These are phyloP conservation scores for Rhynchosporium agropyri DNA, from an alignment of 2,329 filamentous ascomycete species.

Conservation along the genomic window DNA sequence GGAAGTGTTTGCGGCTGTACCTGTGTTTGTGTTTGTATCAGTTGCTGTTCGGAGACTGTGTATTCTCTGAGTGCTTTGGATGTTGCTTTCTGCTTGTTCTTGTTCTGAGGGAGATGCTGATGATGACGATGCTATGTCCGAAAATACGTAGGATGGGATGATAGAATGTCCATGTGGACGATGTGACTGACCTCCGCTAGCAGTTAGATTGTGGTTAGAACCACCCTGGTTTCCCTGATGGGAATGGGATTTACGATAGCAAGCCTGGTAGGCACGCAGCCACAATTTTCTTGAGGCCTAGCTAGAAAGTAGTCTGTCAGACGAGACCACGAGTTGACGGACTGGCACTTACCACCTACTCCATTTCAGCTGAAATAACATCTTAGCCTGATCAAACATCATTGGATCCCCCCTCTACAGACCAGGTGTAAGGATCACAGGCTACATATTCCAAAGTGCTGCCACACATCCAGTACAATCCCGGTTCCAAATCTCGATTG, in stretches of 20 bases:
- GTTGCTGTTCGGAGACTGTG: constrained; percentile 13
- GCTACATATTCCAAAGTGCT: neutral
- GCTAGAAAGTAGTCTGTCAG: neutral
- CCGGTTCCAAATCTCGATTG: neutral
- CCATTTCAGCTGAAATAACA: neutral
- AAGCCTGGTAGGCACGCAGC: constrained; percentile 2
- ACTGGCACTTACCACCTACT: constrained; percentile 2
- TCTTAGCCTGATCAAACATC: neutral
- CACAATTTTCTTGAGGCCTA: constrained; percentile 9
- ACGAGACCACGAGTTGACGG: constrained; percentile 2
- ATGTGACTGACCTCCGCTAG: constrained; percentile 16
- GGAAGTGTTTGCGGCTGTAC: neutral
- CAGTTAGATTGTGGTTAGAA: constrained; percentile 9
- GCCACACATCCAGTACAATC: neutral
- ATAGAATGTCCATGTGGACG: constrained; percentile 15
- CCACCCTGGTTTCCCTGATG: neutral
- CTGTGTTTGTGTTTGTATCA: constrained; percentile 5
- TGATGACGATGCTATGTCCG: constrained; percentile 16
- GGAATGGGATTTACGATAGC: constrained; percentile 8
- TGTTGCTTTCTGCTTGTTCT: constrained; percentile 16
- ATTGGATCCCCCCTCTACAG: neutral
- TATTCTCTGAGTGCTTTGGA: constrained; percentile 14
- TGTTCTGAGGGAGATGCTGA: constrained; percentile 17
- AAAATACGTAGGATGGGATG: constrained; percentile 19
- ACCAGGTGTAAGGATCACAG: neutral